Percentiles rank a stretch among this genome's conserved stretches.
These are phyloP conservation scores for Neofusicoccum ribis DNA, from an alignment of 2,329 filamentous ascomycete genomes.

Conservation along the genomic window DNA sequence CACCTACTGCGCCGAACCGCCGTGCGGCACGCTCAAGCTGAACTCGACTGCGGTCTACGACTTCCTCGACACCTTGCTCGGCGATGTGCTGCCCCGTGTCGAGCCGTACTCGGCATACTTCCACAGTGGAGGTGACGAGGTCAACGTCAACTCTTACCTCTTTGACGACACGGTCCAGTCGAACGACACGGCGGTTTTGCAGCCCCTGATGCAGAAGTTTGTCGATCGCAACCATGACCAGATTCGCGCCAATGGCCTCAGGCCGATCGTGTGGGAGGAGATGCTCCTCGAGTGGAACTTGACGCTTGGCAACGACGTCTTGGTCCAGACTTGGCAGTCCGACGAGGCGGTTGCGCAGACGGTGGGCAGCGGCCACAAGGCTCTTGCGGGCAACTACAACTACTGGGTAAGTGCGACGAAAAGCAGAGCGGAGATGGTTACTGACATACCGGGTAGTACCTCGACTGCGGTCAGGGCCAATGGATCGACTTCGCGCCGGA, in stretches of 20 bases:
- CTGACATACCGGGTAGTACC: conserved; percentile 55
- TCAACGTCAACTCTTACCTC: conserved; percentile 68
- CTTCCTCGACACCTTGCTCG: conserved; percentile 71
- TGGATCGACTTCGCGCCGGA: conserved; percentile 72
- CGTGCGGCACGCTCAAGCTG: conserved; percentile 68
- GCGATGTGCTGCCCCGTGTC: conserved; percentile 74
- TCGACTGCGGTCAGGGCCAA: conserved; percentile 79
- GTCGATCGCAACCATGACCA: conserved; percentile 68
- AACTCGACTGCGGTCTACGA: conserved; percentile 69
- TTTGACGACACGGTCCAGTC: conserved; percentile 72
- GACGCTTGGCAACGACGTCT: conserved; percentile 66
- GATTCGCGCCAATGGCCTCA: conserved; percentile 63
- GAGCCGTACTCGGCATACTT: conserved; percentile 62
- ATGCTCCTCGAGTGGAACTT: conserved; percentile 79
- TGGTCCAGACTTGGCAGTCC: conserved; percentile 79
- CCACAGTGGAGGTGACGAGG: conserved; percentile 85
- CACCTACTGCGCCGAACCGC: conserved; percentile 56
- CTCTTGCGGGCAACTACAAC: conserved; percentile 73
- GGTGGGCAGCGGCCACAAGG: conserved; percentile 65
- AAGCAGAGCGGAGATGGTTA: background rate
- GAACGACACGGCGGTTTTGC: conserved; percentile 64
- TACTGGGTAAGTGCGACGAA: conserved; percentile 62
- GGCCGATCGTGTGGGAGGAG: conserved; percentile 85
- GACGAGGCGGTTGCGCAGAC: conserved; percentile 61
- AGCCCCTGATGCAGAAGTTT: conserved; percentile 76